phyloP scores from a whole-genome alignment of 306 rosid species.

The Casuarina cunninghamiana region DNA sequence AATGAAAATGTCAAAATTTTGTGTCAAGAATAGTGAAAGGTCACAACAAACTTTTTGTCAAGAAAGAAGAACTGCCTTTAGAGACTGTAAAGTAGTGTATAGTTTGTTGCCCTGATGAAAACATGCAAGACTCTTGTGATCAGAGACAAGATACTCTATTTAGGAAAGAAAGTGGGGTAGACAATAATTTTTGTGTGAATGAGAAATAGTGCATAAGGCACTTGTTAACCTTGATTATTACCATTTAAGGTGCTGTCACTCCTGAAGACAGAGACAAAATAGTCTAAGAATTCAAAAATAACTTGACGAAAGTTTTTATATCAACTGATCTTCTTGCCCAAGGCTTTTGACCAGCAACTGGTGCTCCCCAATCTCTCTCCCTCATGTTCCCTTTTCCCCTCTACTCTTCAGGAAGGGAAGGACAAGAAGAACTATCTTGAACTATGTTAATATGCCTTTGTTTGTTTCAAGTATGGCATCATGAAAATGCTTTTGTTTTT shows the following conservation, averaged over 20 bases:
- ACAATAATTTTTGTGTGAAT: constrained; percentile 79
- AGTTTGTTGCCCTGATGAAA: constrained; percentile 70
- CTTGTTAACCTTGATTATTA: constrained; percentile 65
- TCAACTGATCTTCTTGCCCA: no score
- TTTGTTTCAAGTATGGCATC: no score
- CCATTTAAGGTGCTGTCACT: constrained; percentile 69
- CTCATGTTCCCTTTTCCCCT: no score
- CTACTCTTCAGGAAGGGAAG: no score
- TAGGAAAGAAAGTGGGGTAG: constrained; percentile 88
- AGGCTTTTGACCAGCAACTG: no score
- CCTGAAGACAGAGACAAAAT: constrained; percentile 73
- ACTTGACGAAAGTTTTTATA: no score
- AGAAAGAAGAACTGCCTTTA: constrained; percentile 81
- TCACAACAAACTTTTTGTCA: constrained; percentile 74
- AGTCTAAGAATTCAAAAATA: constrained; percentile 26
- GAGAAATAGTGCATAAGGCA: constrained; percentile 59
- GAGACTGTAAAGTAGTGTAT: constrained; percentile 81
- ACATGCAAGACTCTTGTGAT: constrained; percentile 56
- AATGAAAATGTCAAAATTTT: constrained; percentile 71
- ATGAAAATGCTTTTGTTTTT: no score
- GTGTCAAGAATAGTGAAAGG: constrained; percentile 58
- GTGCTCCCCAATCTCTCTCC: no score
- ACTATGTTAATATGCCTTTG: no score
- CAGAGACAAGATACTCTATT: constrained; percentile 63
- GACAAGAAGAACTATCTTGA: no score